Percentiles rank a stretch among this genome's conserved stretches.
Conservation (phyloP, 169 alveolate species). For the Amoebophrya sp. region DNA sequence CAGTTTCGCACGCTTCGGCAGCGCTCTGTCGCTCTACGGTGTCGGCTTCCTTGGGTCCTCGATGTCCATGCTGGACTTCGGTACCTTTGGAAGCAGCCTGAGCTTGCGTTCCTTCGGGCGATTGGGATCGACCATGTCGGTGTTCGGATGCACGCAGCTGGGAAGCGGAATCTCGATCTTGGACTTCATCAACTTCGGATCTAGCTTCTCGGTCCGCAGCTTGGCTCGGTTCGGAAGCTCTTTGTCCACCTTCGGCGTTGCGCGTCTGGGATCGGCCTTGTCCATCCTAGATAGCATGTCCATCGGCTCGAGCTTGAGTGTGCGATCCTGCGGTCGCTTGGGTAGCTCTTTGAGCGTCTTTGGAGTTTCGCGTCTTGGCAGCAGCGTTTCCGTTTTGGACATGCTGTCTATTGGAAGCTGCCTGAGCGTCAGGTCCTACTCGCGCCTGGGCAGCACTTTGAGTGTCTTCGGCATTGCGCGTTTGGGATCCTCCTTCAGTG, state of each 20-base stretch:
- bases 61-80: not conserved
- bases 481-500: not conserved
- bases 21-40: not conserved
- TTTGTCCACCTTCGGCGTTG: conserved; percentile 31
- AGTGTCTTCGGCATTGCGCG: not conserved
- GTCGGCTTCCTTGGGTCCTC: not conserved
- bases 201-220: not conserved
- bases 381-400: conserved; percentile 7
- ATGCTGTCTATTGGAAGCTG: not conserved
- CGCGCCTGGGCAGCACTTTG: not conserved
- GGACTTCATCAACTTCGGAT: not conserved
- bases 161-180: not conserved
- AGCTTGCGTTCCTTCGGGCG: conserved; percentile 22
- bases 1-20: not conserved
- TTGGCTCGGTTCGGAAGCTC: conserved; percentile 9
- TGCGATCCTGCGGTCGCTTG: not conserved
- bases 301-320: conserved; percentile 20
- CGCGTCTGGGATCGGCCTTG: conserved; percentile 25
- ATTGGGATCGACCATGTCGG: not conserved
- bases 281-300: conserved; percentile 24
- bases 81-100: not conserved
- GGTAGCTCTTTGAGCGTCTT: conserved; percentile 15
- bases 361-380: conserved; percentile 25
- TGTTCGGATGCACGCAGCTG: not conserved
- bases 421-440: not conserved